phyloP scores from a whole-genome alignment of 176 grass and related monocot genomes.

The Ampelocalamus luodianensis region DNA sequence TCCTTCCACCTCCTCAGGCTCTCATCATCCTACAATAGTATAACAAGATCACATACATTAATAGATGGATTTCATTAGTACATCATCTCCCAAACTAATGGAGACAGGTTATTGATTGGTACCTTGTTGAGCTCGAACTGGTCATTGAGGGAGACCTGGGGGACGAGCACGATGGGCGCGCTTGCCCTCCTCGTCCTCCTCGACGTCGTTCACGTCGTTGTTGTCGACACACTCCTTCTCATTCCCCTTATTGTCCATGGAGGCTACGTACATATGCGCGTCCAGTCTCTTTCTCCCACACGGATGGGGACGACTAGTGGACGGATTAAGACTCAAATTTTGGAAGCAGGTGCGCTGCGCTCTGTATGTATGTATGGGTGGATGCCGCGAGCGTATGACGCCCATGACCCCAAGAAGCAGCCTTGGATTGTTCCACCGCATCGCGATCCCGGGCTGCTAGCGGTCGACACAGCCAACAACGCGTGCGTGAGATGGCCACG shows the following conservation, averaged over 20 bases:
- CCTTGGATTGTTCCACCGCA: too few species aligned
- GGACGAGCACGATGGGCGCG: slow-evolving; percentile 52
- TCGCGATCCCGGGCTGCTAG: too few species aligned
- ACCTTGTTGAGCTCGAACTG: slow-evolving; percentile 82
- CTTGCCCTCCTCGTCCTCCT: slow-evolving; percentile 65
- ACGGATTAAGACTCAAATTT: not conserved
- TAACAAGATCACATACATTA: not conserved
- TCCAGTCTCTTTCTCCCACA: not conserved
- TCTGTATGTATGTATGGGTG: not conserved
- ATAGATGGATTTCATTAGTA: not conserved
- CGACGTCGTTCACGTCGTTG: slow-evolving; percentile 47
- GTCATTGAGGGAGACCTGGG: slow-evolving; percentile 82
- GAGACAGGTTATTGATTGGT: not conserved
- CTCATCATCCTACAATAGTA: slow-evolving; percentile 62
- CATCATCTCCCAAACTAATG: not conserved
- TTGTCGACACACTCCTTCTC: slow-evolving; percentile 8
- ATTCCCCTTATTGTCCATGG: slow-evolving; percentile 52
- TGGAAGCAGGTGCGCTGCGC: not conserved
- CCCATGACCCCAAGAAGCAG: too few species aligned
- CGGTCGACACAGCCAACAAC: too few species aligned
- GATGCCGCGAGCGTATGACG: not conserved
- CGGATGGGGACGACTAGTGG: not conserved
- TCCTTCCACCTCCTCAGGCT: slow-evolving; percentile 82
- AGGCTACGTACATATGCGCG: not conserved
- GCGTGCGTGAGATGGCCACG: too few species aligned